Conservation (phyloP, 169 alveolate genomes). For the Neospora caninum region DNA sequence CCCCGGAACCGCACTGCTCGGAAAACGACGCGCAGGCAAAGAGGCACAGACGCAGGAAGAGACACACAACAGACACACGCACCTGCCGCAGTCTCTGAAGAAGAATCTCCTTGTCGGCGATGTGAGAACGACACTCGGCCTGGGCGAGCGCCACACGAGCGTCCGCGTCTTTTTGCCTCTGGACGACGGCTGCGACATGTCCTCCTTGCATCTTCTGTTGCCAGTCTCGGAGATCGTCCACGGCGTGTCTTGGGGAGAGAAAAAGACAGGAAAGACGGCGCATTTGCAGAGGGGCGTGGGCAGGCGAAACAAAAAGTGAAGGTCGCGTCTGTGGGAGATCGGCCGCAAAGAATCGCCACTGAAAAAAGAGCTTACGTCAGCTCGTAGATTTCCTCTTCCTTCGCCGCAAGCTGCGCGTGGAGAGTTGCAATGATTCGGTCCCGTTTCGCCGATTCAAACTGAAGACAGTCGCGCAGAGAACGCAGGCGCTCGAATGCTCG, state of each 20-base stretch:
- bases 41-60: not conserved
- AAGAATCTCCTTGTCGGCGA: not conserved
- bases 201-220: not conserved
- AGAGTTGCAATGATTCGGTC: not conserved
- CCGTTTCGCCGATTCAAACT: not conserved
- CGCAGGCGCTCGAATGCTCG: not conserved
- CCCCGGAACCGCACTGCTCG: no score
- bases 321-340: not conserved
- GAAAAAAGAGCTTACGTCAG: not conserved
- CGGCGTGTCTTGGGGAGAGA: not conserved
- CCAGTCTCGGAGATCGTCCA: slow-evolving; percentile 7
- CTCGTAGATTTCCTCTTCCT: slow-evolving; percentile 24
- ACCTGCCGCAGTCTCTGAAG: not conserved
- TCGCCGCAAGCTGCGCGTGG: not conserved
- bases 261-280: not conserved
- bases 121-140: not conserved
- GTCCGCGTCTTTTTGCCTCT: slow-evolving; percentile 19
- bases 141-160: not conserved
- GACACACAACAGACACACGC: not conserved
- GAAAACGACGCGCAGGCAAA: no score
- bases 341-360: not conserved
- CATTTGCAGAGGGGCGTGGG: not conserved
- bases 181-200: not conserved
- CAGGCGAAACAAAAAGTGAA: not conserved
- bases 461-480: not conserved